Conservation (phyloP, 306 rosid species). For the Dalbergia cultrata region DNA sequence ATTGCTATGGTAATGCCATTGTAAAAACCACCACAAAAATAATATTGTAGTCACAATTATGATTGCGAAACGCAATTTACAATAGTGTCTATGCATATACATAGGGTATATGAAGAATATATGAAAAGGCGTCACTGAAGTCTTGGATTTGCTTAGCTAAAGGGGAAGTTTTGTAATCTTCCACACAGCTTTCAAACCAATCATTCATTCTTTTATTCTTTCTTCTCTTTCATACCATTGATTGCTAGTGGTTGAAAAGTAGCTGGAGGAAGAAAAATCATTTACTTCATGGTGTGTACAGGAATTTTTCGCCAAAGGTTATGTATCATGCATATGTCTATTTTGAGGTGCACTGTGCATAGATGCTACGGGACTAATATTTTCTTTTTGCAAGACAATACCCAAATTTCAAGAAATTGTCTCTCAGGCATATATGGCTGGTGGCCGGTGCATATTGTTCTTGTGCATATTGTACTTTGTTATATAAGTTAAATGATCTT, state of each 20-base stretch:
- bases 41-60: no score
- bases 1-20: no score
- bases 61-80: no score
- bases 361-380: not conserved
- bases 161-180: no score
- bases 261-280: no score
- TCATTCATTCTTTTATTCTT: no score
- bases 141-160: not conserved
- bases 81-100: not conserved
- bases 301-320: not conserved
- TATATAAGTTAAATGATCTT: conserved; percentile 25
- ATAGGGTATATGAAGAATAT: not conserved
- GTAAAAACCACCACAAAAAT: no score
- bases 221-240: no score
- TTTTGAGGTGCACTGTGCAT: not conserved
- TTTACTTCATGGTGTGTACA: no score
- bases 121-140: not conserved
- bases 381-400: not conserved
- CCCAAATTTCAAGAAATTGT: conserved; percentile 12
- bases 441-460: conserved; percentile 25
- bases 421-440: not conserved
- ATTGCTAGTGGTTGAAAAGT: no score
- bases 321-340: not conserved
- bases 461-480: conserved; percentile 24
- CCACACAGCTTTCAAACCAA: no score